Evolutionary conservation across 345 rosid species (phyloP).

Genomic region (Populus pruinosa): DNA sequence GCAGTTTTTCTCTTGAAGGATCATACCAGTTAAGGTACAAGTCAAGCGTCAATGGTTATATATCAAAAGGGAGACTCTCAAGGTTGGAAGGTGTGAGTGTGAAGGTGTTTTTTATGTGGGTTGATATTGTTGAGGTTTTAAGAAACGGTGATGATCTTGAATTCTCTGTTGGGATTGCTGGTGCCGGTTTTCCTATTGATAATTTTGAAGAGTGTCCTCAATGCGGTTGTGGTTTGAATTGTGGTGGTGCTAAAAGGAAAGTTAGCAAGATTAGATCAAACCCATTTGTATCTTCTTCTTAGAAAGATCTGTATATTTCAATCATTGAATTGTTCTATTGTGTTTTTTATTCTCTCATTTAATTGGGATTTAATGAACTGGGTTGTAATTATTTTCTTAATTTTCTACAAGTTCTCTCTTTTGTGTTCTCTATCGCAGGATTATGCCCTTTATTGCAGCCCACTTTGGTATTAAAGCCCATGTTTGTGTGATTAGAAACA

Average conservation of each 20-base stretch:
- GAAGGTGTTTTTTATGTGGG: constrained; percentile 54
- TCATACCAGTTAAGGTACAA: constrained; percentile 53
- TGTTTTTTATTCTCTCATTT: background rate
- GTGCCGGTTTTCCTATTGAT: constrained; percentile 56
- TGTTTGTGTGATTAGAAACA: background rate
- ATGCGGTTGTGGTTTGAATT: constrained; percentile 83
- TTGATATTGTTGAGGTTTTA: constrained; percentile 57
- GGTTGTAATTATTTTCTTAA: constrained; percentile 1
- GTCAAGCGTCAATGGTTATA: constrained; percentile 43
- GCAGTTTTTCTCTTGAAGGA: constrained; percentile 61
- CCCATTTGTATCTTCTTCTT: constrained; percentile 39
- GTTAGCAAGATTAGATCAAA: constrained; percentile 20
- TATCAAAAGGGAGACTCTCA: constrained; percentile 42
- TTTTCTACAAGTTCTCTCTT: background rate
- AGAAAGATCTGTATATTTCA: constrained; percentile 12
- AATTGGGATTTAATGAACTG: constrained; percentile 8
- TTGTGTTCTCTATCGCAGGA: background rate
- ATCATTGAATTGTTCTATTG: background rate
- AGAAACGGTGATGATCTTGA: constrained; percentile 48
- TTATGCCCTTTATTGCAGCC: background rate
- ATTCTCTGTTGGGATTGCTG: constrained; percentile 64
- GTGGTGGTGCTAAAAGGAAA: constrained; percentile 24
- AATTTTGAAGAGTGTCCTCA: constrained; percentile 73
- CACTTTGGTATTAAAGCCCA: background rate
- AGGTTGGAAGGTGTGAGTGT: constrained; percentile 58